Conservation (phyloP, 805 yeast genomes). For the Yarrowia sp. region DNA sequence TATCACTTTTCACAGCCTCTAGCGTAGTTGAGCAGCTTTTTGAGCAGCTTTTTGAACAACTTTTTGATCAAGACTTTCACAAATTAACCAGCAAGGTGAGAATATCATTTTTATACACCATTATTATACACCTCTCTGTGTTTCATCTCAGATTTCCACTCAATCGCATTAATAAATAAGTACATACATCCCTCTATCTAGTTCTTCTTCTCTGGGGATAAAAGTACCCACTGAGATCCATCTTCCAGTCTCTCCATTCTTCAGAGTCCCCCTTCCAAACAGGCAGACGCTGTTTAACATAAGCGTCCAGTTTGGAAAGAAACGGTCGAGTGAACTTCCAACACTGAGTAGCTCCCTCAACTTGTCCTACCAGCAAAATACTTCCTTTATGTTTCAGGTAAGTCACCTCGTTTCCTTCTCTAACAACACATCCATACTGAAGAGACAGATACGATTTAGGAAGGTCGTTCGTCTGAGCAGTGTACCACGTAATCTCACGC, state of each 20-base stretch:
- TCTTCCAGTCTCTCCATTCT: constrained; percentile 21
- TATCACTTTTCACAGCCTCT: no score
- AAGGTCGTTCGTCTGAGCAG: background rate
- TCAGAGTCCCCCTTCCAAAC: constrained; percentile 8
- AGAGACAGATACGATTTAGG: constrained; percentile 4
- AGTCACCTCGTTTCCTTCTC: background rate
- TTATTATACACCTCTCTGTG: no score
- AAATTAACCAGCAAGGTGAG: constrained; percentile 1
- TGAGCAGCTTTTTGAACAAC: no score
- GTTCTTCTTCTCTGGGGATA: constrained; percentile 16
- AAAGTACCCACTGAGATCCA: constrained; percentile 16
- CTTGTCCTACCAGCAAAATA: constrained; percentile 19
- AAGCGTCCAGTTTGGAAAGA: constrained; percentile 4
- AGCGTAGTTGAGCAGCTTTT: no score
- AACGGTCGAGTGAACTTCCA: constrained; percentile 34
- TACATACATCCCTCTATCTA: constrained; percentile 3
- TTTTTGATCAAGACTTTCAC: no score
- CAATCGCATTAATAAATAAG: background rate
- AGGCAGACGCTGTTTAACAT: constrained; percentile 5
- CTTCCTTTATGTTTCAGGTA: constrained; percentile 27
- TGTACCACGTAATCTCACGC: constrained; percentile 1
- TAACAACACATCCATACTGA: constrained; percentile 19
- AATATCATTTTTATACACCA: background rate
- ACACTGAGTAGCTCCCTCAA: constrained; percentile 4
- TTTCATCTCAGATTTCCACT: no score